Evolutionary conservation across 1,139 yeast genomes (phyloP).

Genomic region (Wickerhamiella pararugosa): DNA sequence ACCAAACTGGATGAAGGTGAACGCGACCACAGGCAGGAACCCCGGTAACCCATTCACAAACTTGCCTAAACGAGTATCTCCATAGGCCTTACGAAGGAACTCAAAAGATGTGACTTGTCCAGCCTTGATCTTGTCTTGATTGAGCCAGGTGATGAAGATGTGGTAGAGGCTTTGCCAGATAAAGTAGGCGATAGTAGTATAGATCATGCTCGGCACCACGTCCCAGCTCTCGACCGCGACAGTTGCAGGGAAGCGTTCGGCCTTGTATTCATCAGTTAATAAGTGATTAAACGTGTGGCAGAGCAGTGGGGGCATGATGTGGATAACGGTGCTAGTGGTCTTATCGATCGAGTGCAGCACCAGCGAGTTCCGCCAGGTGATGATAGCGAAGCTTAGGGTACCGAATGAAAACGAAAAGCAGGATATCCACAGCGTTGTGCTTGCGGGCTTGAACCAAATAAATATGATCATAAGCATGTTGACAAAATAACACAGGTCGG

Average conservation of each 20-base stretch:
- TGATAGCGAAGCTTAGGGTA: slow-evolving; percentile 82
- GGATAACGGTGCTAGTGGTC: slow-evolving; percentile 86
- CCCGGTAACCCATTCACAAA: slow-evolving; percentile 75
- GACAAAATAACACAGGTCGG: slow-evolving; percentile 88
- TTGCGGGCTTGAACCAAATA: slow-evolving; percentile 71
- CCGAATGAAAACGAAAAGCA: slow-evolving; percentile 84
- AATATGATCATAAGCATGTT: slow-evolving; percentile 53
- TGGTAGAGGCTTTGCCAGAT: slow-evolving; percentile 89
- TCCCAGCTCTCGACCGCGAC: slow-evolving; percentile 53
- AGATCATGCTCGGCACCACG: slow-evolving; percentile 51
- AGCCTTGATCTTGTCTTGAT: slow-evolving; percentile 64
- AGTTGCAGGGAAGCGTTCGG: slow-evolving; percentile 66
- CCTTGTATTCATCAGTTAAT: slow-evolving; percentile 40
- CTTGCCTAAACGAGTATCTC: slow-evolving; percentile 50
- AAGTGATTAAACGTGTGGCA: slow-evolving; percentile 81
- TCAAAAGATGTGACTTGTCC: slow-evolving; percentile 86
- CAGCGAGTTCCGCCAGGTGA: slow-evolving; percentile 89
- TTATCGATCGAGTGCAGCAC: slow-evolving; percentile 87
- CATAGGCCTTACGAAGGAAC: slow-evolving; percentile 58
- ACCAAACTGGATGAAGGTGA: slow-evolving; percentile 71
- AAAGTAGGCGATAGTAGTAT: slow-evolving; percentile 74
- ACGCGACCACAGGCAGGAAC: slow-evolving; percentile 70
- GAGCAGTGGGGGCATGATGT: slow-evolving; percentile 77
- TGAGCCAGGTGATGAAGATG: slow-evolving; percentile 73
- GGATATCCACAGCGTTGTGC: slow-evolving; percentile 55